Base-by-base conservation (phyloP, 345 rosid genomes). In the rapeseed (Brassica napus) region DNA sequence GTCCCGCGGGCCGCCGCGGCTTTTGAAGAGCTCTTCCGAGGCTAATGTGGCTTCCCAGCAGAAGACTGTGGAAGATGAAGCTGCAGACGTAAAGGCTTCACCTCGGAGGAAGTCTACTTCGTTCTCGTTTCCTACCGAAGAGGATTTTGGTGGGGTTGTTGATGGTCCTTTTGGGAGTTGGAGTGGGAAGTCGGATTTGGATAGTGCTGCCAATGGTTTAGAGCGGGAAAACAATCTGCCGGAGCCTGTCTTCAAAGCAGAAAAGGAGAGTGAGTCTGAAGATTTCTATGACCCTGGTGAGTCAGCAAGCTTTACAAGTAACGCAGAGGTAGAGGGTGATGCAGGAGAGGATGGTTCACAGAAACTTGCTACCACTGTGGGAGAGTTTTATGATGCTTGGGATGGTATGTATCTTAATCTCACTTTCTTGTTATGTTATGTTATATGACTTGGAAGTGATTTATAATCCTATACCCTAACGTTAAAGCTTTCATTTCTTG, bases 371-470 rank as follows among this genome's bases (percentile, higher is more conserved):
- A 83, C 90, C 15, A 86, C 91, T 15, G 74, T 34, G 63, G 91
- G 88, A 82, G 93, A 90, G 83, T 92, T 88, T 59, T 90, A 67
- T 81, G 97, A 92, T 83, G 92, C 93, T 69, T 86, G 91, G 89
- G 97, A 92, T 83, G 97, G 97, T 92, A 90, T 58, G 12, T 72
- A 71, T 62, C 71, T 44, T 6, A 14, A 34, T 65, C 9, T 68
- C 66, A 37, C 31, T 64, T 68, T 74, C 37, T 57, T 66, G 11
- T 35, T 16, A 1, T 28, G 31, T 49, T 21, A 21, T 21, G 23
- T 21, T 21, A 21, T 21, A 37, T 37, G 11, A 37, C 9, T 37
- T 8, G 44, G 44, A 37, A 37, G 44, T 37, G 44, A 37, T 37
- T 37, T 37, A 3, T 37, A 37, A 58, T 72, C 30, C 44, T 1